Evolutionary conservation across 148 eudicot species (phyloP), one percentile per base, ranked within the genome.

Genomic region (Heliosperma pusillum): DNA sequence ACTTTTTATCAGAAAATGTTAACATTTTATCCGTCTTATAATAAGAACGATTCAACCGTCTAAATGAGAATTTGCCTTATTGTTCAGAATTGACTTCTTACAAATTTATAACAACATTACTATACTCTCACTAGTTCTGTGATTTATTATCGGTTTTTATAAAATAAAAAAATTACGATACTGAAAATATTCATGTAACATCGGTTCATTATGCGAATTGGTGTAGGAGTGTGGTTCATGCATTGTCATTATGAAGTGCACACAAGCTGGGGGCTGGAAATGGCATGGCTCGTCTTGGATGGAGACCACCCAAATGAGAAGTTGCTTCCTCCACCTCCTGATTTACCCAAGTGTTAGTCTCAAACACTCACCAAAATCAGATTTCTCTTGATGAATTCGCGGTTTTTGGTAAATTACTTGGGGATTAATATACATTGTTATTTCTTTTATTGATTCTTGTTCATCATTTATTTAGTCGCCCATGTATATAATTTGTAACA

Each of bases 191-290:
- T 2, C 2, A 19, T 15, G 21, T 36, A 65, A 27, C 13, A 36
- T 29, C 33, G 29, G 21, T 8, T n/a, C n/a, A 64, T 27, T 26
- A 3, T 15, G 10, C 19, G 13, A 22, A 65, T 15, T 25, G 30
- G 10, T 50, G 40, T 30, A 72, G 65, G 75, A 3, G 52, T 33
- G 27, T 72, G 53, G 66, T 72, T 59, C 66, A 56, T 59, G 52
- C 75, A 72, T 47, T 72, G 75, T 33, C 75, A 72, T 72, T 33
- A 26, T n/a, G 75, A 72, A 72, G 75, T 57, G 21, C 75, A 72
- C 29, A 72, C 75, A 30, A 72, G 75, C 65, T 72, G 75, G 75
- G 75, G 75, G 58, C 36, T 72, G 52, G 44, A 72, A 26, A 72
- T 72, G 75, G 75, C 75, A 19, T 72, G 75, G 75, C 50, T 72